Conservation (phyloP, 805 yeast genomes). For the Kluyveromyces lactis region DNA sequence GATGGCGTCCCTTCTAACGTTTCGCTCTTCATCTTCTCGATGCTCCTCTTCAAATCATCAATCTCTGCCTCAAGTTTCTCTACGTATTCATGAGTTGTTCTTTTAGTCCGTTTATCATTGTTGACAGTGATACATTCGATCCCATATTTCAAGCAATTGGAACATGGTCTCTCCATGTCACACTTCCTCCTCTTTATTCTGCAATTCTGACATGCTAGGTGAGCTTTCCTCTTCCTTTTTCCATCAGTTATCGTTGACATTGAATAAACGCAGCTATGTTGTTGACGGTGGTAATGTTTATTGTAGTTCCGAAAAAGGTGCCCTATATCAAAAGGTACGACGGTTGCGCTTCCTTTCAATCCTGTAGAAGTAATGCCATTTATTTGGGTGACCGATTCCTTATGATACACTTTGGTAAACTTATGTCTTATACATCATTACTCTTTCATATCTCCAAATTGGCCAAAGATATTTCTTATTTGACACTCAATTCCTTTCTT, state of each 20-base stretch:
- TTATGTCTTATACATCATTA: too few species aligned
- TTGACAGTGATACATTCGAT: conserved; percentile 37
- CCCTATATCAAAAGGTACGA: too few species aligned
- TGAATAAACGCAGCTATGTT: neutral
- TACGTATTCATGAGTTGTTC: conserved; percentile 40
- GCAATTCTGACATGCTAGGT: conserved; percentile 15
- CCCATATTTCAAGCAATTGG: conserved; percentile 34
- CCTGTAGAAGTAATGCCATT: too few species aligned
- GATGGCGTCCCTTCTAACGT: conserved; percentile 5
- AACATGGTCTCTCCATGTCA: conserved; percentile 38
- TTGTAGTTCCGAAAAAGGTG: neutral
- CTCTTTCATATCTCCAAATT: too few species aligned
- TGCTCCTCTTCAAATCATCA: conserved; percentile 13
- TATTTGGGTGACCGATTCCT: too few species aligned
- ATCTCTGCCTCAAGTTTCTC: conserved; percentile 30
- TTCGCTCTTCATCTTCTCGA: conserved; percentile 10
- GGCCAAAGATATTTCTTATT: too few species aligned
- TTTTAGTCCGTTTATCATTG: conserved; percentile 37
- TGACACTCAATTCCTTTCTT: too few species aligned
- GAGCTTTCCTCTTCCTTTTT: neutral
- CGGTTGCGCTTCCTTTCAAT: too few species aligned
- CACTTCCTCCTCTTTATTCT: conserved; percentile 34
- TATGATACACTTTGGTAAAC: too few species aligned
- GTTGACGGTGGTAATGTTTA: neutral
- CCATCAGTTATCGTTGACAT: neutral